Percentiles rank a stretch among this genome's conserved stretches.
These are phyloP conservation scores for Leccinum barrowsii DNA, from an alignment of 768 basidiomycete genomes.

Conservation along the genomic window DNA sequence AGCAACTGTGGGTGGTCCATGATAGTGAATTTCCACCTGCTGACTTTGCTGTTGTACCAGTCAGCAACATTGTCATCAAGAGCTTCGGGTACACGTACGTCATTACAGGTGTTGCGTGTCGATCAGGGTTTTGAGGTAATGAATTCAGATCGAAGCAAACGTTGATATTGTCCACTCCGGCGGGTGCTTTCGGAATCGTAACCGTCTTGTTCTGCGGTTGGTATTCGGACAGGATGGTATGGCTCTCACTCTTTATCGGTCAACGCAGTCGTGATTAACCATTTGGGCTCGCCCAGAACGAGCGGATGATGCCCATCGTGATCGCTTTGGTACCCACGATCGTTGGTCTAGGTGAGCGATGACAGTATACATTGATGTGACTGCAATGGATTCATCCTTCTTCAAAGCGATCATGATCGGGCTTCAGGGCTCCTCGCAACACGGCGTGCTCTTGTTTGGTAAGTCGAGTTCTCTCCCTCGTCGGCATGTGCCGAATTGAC, in stretches of 20 bases:
- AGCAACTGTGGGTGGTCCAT: slow-evolving; percentile 52
- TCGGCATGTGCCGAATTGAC: too few species aligned
- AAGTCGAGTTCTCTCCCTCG: too few species aligned
- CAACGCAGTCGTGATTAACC: not conserved
- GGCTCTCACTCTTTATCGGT: not conserved
- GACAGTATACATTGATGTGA: not conserved
- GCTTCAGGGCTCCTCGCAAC: slow-evolving; percentile 17
- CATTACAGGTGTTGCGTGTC: not conserved
- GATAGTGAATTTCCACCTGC: not conserved
- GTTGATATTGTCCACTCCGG: slow-evolving; percentile 56
- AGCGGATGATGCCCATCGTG: slow-evolving; percentile 60
- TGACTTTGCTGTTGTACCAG: slow-evolving; percentile 27
- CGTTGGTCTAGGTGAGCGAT: slow-evolving; percentile 44
- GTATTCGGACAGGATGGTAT: slow-evolving; percentile 63
- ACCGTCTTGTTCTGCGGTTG: slow-evolving; percentile 55
- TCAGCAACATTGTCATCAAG: slow-evolving; percentile 61
- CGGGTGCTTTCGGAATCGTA: slow-evolving; percentile 45
- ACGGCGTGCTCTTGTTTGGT: too few species aligned
- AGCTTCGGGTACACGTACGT: slow-evolving; percentile 61
- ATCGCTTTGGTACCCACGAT: slow-evolving; percentile 58
- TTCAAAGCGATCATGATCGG: slow-evolving; percentile 48
- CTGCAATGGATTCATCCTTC: not conserved
- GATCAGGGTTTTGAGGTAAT: not conserved
- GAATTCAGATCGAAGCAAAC: slow-evolving; percentile 54
- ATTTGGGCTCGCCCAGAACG: slow-evolving; percentile 34